Evolutionary conservation across 176 grass and related monocot genomes (phyloP), one percentile per base, ranked within the genome.

Genomic region (Typha latifolia): DNA sequence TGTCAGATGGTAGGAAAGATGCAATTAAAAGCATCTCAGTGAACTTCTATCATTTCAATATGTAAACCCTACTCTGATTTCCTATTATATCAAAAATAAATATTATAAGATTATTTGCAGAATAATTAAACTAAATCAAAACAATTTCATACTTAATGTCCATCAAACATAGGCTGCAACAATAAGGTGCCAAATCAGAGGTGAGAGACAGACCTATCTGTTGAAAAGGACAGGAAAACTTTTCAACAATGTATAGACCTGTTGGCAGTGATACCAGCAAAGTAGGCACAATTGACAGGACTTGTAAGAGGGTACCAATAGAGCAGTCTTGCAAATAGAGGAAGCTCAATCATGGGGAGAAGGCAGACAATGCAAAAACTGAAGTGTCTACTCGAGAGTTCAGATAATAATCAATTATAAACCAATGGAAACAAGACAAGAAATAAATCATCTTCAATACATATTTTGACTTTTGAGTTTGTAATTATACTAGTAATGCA

Each of bases 191-290:
- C 76, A 53, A 81, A 87, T 82, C 75, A 87, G 75, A 82, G 73
- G 69, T 81, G 77, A 62, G 61, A 81, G 22, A 55, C 47, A 69
- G 65, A 82, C 57, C 59, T 65, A 69, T 75, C 23, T 70, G 62
- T 32, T 14, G 13, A 31, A 32, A 69, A 63, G 61, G 48, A 24
- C 61, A 49, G 56, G 27, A 57, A 59, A 51, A 66, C 74, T 86
- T 64, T 23, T 74, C 55, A 67, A 78, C 62, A 77, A 77, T 80
- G 68, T 64, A 73, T 66, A 37, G 32, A 79, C 75, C 57, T 78
- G 68, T 75, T 86, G 69, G 81, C 87, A 90, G 91, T 90, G 86
- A 83, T 96, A 87, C 72, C 62, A 51, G 73, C 63, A 81, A n/a
- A 72, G 43, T 62, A 81, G 80, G 77, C 68, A 82, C 69, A 79